Evolutionary conservation across 495 filamentous ascomycete genomes (phyloP).

Genomic region (Aspergillus asperescens): DNA sequence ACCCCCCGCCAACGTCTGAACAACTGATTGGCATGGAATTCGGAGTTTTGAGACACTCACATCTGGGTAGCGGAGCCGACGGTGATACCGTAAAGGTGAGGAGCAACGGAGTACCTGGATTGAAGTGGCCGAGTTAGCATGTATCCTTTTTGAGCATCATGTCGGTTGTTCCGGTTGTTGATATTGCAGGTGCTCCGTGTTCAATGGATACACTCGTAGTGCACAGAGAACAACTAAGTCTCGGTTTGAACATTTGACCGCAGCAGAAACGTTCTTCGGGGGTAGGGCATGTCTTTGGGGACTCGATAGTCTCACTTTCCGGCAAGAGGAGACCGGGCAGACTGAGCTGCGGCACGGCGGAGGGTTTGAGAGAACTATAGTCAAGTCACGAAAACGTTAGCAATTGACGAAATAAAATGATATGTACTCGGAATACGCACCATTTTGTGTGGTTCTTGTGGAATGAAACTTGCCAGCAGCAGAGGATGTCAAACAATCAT

Average conservation of each 20-base stretch:
- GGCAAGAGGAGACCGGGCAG: constrained; percentile 32
- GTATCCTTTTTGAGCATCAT: not conserved
- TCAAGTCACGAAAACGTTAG: constrained; percentile 20
- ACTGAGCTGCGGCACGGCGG: constrained; percentile 40
- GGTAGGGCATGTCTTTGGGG: constrained; percentile 1
- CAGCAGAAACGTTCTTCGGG: too few species aligned
- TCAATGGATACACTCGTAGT: not conserved
- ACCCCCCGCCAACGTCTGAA: too few species aligned
- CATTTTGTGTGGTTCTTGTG: constrained; percentile 24
- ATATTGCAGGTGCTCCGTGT: not conserved
- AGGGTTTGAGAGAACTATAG: constrained; percentile 40
- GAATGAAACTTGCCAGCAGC: constrained; percentile 29
- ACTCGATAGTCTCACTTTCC: constrained; percentile 45
- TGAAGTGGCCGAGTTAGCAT: constrained; percentile 1
- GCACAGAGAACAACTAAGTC: not conserved
- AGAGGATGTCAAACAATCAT: constrained; percentile 25
- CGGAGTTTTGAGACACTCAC: constrained; percentile 42
- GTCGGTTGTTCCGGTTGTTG: not conserved
- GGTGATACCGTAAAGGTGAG: constrained; percentile 49
- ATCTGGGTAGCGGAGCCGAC: constrained; percentile 37
- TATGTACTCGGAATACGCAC: constrained; percentile 17
- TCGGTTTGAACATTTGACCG: too few species aligned
- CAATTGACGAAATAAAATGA: constrained; percentile 6
- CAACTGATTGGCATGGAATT: too few species aligned
- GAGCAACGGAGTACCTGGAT: constrained; percentile 47